A percentile compares a stretch with the other conserved stretches of the same genome.
phyloP scores from a whole-genome alignment of 2,329 filamentous ascomycete species.

The Escovopsis sp. region DNA sequence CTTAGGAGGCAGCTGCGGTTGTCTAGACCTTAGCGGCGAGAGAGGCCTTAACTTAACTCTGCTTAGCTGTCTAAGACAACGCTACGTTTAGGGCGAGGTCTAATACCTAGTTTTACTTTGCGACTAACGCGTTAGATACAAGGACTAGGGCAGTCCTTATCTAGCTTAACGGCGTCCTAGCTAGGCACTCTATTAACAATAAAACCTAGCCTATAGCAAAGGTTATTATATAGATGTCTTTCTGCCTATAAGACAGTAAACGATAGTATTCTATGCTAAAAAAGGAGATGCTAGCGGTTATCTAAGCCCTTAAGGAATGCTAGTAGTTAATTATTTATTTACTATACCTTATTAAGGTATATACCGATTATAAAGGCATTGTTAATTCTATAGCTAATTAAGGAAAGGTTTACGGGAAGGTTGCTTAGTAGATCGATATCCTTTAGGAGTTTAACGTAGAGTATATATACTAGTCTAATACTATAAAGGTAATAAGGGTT shows the following conservation, averaged over 20 bases:
- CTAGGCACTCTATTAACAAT: neutral
- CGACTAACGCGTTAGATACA: neutral
- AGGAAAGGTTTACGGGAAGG: neutral
- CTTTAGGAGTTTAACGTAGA: neutral
- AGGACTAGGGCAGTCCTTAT: neutral
- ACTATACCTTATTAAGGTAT: neutral
- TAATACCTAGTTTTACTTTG: no score
- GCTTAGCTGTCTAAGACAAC: no score
- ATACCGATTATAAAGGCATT: neutral
- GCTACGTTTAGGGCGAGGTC: no score
- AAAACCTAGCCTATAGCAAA: neutral
- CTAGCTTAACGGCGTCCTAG: neutral
- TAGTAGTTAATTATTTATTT: neutral
- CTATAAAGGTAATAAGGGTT: neutral
- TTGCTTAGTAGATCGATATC: neutral
- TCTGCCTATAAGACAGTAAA: no score
- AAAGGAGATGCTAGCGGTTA: no score
- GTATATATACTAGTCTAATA: neutral
- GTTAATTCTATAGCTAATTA: neutral
- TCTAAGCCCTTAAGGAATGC: neutral
- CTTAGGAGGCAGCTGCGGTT: no score
- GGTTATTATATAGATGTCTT: neutral
- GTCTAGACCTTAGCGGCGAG: no score
- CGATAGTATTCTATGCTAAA: no score
- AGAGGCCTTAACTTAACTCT: no score